A percentile compares a stretch with the other conserved stretches of the same genome.
These are phyloP conservation scores for Cladosporium austrohemisphaericum DNA, from an alignment of 2,329 filamentous ascomycete genomes.

Conservation along the genomic window DNA sequence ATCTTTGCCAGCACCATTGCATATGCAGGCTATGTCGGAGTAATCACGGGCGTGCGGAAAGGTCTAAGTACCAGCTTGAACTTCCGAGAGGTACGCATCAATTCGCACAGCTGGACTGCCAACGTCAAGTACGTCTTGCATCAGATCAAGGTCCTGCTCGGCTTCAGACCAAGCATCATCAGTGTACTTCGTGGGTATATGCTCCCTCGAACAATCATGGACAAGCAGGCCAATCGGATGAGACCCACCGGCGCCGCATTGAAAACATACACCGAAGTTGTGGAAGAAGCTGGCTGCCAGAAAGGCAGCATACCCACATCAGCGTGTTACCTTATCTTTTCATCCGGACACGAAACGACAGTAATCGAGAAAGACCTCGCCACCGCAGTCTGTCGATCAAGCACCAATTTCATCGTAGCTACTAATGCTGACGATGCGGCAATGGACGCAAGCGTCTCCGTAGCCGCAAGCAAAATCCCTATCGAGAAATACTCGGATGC, in stretches of 20 bases:
- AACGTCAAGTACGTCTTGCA: conserved; percentile 46
- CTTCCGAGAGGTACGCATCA: conserved; percentile 49
- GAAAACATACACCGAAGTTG: conserved; percentile 32
- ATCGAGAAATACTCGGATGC: too few relatives aligned
- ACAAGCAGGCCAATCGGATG: background rate
- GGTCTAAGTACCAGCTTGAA: conserved; percentile 49
- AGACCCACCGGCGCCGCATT: conserved; percentile 1
- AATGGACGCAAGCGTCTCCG: too few relatives aligned
- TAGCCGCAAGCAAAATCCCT: too few relatives aligned
- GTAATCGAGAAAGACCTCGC: conserved; percentile 56
- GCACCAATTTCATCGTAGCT: conserved; percentile 50
- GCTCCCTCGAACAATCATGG: conserved; percentile 27
- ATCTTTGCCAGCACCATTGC: conserved; percentile 48
- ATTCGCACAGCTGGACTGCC: conserved; percentile 28
- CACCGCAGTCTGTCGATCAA: conserved; percentile 44
- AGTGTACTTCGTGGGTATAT: conserved; percentile 48
- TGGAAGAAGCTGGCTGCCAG: conserved; percentile 10
- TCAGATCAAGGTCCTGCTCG: conserved; percentile 52
- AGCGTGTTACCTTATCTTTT: conserved; percentile 56
- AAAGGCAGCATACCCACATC: conserved; percentile 38
- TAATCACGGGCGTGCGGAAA: conserved; percentile 49
- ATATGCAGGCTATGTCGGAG: conserved; percentile 52
- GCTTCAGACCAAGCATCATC: conserved; percentile 51
- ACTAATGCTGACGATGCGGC: conserved; percentile 53
- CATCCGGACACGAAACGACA: conserved; percentile 46